Evolutionary conservation across 805 yeast genomes (phyloP).

Genomic region (Maudiozyma pseudohumilis): DNA sequence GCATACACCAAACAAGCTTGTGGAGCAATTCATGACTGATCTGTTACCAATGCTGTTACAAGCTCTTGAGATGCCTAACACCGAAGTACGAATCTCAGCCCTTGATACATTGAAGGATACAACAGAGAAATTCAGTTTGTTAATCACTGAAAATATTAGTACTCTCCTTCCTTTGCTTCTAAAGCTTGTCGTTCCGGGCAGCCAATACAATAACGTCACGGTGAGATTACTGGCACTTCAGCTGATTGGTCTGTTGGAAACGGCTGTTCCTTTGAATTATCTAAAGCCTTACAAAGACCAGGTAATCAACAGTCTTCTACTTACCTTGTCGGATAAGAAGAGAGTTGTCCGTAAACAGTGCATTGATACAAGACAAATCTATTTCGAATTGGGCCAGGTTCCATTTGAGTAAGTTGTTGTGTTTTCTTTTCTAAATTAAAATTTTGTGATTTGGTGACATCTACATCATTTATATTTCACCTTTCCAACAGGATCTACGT

Average conservation of each 20-base stretch:
- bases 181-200: constrained; percentile 17
- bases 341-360: constrained; percentile 69
- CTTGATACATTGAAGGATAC: constrained; percentile 49
- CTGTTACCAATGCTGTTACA: constrained; percentile 67
- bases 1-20: constrained; percentile 51
- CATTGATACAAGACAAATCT: constrained; percentile 69
- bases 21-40: constrained; percentile 51
- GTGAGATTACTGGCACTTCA: constrained; percentile 50
- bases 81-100: constrained; percentile 49
- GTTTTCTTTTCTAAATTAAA: too few relatives aligned
- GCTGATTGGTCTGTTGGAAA: constrained; percentile 43
- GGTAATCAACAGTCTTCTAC: constrained; percentile 39
- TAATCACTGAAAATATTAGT: constrained; percentile 45
- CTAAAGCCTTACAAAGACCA: constrained; percentile 43
- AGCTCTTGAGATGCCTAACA: constrained; percentile 41
- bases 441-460: too few relatives aligned
- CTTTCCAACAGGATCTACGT: too few relatives aligned
- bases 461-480: too few relatives aligned
- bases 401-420: constrained; percentile 29
- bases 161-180: constrained; percentile 49
- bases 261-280: constrained; percentile 31
- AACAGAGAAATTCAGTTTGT: constrained; percentile 43
- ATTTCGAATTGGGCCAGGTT: constrained; percentile 43
- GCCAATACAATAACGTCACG: constrained; percentile 31
- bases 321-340: constrained; percentile 60